Conservation (phyloP, 805 yeast species). For the Candida ponderosae region DNA sequence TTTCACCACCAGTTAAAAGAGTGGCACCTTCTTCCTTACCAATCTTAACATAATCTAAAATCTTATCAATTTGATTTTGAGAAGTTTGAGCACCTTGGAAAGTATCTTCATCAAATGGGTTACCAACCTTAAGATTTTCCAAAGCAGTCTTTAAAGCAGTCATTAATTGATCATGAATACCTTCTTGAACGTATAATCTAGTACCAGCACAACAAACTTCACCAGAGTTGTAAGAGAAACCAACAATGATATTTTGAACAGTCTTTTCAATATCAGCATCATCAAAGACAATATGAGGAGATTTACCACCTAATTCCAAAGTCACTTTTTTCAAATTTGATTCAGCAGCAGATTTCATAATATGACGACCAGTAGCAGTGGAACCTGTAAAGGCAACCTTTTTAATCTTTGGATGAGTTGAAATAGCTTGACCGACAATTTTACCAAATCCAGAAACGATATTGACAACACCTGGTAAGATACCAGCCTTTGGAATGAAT, state of each 20-base stretch:
- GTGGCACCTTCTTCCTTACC: constrained; percentile 67
- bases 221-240: constrained; percentile 85
- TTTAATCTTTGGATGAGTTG: constrained; percentile 72
- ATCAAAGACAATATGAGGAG: constrained; percentile 75
- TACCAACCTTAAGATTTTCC: constrained; percentile 57
- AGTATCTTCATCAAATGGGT: constrained; percentile 64
- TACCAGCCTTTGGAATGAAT: constrained; percentile 71
- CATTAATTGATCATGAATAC: constrained; percentile 59
- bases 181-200: constrained; percentile 74
- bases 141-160: constrained; percentile 44
- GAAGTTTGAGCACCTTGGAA: constrained; percentile 77
- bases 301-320: constrained; percentile 84
- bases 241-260: constrained; percentile 59
- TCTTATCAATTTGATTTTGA: constrained; percentile 56
- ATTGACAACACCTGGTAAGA: constrained; percentile 89
- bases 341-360: constrained; percentile 65
- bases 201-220: constrained; percentile 94
- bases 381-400: constrained; percentile 96
- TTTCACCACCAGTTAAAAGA: constrained; percentile 76
- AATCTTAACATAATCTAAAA: constrained; percentile 51
- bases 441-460: constrained; percentile 83
- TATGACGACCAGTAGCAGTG: constrained; percentile 74
- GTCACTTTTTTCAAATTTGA: constrained; percentile 74
- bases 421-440: constrained; percentile 74
- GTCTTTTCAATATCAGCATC: constrained; percentile 66